Evolutionary conservation across 768 basidiomycete genomes (phyloP), one percentile per base, ranked within the genome.

Genomic region (Trametes coccinea): DNA sequence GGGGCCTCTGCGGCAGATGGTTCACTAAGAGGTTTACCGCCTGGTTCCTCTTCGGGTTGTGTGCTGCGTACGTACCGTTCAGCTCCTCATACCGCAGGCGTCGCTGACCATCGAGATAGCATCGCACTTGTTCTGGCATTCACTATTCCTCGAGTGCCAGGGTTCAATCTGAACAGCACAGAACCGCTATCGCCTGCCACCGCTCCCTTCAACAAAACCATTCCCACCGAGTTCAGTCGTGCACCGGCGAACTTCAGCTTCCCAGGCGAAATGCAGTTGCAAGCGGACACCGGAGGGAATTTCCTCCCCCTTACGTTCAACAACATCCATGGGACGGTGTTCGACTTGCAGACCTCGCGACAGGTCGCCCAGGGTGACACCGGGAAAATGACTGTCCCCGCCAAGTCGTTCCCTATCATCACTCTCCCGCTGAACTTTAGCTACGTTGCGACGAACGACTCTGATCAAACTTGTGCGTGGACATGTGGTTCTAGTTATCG

Each of bases 221-320:
- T 91, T 47, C 81, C 84, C 2, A 80, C 79, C 1, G 72, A 76
- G 39, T 96, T 98, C 77, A 86, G 82, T 39, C 85, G 91, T 60
- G 73, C 79, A 1, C 94, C 93, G 0, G 87, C 95, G 56, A 96
- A 96, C 75, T 98, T 96, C 75, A 85, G 89, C 39, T 98, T 98
- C 80, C 84, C 90, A 3, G 92, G 87, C 0, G 79, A 80, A 46
- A 84, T 93, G 16, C 80, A 87, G 22, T 77, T 98, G 10, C 82
- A 92, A 74, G 80, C 92, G 51, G 84, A 96, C 75, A 93, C 92
- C 8, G 77, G 75, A 13, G 75, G 76, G 67, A 95, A 90, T 68
- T 90, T 84, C 70, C 78, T 96, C 11, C 94, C 95, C 4, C 71
- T 95, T 49, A 85, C 82, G 40, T 87, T 95, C 77, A 84, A 78